phyloP scores from a whole-genome alignment of 495 filamentous ascomycete species.

The Aeminium ludgeri region DNA sequence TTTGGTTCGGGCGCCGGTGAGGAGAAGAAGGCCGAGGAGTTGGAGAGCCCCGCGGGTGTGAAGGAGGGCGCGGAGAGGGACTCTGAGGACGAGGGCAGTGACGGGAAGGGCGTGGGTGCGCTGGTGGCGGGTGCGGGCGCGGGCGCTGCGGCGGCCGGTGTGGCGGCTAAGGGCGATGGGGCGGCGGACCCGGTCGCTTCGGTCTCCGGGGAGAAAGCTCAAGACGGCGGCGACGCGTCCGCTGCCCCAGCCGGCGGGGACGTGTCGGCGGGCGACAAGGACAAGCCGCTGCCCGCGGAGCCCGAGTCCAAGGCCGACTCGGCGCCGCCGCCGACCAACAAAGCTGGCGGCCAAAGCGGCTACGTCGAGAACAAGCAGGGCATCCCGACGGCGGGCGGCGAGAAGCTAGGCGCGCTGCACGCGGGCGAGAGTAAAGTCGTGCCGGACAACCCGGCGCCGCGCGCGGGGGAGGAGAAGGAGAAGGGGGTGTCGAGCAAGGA shows the following conservation, averaged over 20 bases:
- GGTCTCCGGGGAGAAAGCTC: background rate
- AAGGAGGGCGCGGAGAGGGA: background rate
- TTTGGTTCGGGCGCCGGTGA: background rate
- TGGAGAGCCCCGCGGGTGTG: background rate
- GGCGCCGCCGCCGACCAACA: background rate
- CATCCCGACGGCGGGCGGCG: slow-evolving; percentile 15
- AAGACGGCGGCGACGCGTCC: background rate
- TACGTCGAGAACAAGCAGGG: slow-evolving; percentile 1
- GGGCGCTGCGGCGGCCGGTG: too few species aligned
- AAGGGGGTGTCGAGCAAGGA: background rate
- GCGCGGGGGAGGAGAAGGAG: background rate
- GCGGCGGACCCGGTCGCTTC: too few species aligned
- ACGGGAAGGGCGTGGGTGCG: too few species aligned
- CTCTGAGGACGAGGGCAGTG: background rate
- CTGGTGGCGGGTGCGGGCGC: too few species aligned
- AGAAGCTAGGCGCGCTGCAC: slow-evolving; percentile 11
- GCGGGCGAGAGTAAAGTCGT: slow-evolving; percentile 16
- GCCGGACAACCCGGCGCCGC: slow-evolving; percentile 7
- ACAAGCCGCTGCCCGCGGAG: too few species aligned
- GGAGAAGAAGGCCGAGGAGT: background rate
- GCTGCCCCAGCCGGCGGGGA: background rate
- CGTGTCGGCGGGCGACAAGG: background rate
- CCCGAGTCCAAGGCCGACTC: too few species aligned
- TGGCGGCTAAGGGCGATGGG: too few species aligned
- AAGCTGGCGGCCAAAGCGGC: background rate